These are phyloP conservation scores for Fragaria nilgerrensis DNA, from an alignment of 306 rosid species.

Conservation along the genomic window DNA sequence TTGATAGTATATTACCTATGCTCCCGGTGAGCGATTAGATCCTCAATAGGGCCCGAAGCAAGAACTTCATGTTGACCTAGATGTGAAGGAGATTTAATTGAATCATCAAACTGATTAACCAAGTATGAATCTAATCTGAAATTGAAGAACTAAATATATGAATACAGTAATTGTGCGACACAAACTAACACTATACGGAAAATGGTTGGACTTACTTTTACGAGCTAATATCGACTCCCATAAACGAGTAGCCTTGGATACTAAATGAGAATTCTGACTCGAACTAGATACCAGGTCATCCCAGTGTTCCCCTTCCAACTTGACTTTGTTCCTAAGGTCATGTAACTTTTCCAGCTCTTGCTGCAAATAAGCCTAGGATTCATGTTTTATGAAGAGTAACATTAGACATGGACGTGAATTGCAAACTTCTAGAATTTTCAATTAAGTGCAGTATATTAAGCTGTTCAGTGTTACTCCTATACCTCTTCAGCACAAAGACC, in stretches of 20 bases:
- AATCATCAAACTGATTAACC: background rate
- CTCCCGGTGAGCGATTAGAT: conserved; percentile 94
- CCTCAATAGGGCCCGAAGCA: conserved; percentile 99
- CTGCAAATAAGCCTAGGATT: conserved; percentile 89
- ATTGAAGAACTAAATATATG: background rate
- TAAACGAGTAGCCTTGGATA: conserved; percentile 90
- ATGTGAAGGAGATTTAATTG: conserved; percentile 1
- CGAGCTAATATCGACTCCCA: conserved; percentile 98
- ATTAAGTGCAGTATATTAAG: background rate
- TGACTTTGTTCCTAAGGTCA: conserved; percentile 93
- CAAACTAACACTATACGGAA: background rate
- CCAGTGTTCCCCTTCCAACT: conserved; percentile 98
- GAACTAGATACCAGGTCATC: conserved; percentile 98
- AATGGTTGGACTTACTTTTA: conserved; percentile 64
- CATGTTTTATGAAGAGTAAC: conserved; percentile 31
- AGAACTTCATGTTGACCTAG: conserved; percentile 97
- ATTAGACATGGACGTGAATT: conserved; percentile 1
- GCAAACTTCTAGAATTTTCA: background rate
- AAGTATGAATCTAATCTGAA: background rate
- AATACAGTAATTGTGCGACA: background rate
- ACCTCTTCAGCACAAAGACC: conserved; percentile 99
- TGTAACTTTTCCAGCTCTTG: conserved; percentile 96
- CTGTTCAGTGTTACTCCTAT: conserved; percentile 17
- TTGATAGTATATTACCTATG: conserved; percentile 64
- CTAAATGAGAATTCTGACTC: conserved; percentile 97